Evolutionary conservation across 2,329 filamentous ascomycete species (phyloP).

Genomic region (Diplocarpon mali): DNA sequence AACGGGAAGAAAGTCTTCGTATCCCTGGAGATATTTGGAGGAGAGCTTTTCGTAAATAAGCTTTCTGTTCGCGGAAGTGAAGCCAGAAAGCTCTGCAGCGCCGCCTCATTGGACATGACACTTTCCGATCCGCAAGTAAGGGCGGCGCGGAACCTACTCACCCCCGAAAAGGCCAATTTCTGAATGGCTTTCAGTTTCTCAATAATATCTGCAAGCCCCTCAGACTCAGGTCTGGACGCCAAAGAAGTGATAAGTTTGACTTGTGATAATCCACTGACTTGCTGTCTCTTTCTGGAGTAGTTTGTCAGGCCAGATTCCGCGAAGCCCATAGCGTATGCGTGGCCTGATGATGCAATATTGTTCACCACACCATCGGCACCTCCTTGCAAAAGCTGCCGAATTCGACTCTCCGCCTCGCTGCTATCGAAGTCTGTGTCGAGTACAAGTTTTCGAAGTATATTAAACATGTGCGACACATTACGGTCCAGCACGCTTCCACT

Average conservation of each 20-base stretch:
- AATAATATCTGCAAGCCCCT: slow-evolving; percentile 65
- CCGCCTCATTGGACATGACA: slow-evolving; percentile 55
- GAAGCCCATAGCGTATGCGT: slow-evolving; percentile 73
- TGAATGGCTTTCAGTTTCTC: slow-evolving; percentile 80
- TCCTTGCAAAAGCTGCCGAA: slow-evolving; percentile 76
- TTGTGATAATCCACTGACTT: slow-evolving; percentile 83
- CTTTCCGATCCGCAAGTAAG: slow-evolving; percentile 77
- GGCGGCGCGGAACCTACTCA: slow-evolving; percentile 61
- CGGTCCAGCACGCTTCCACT: slow-evolving; percentile 80
- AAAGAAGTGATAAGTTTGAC: slow-evolving; percentile 74
- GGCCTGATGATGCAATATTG: slow-evolving; percentile 80
- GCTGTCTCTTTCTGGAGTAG: slow-evolving; percentile 63
- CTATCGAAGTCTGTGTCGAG: slow-evolving; percentile 85
- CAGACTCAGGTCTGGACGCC: slow-evolving; percentile 57
- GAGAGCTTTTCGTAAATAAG: slow-evolving; percentile 30
- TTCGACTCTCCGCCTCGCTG: slow-evolving; percentile 67
- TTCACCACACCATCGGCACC: slow-evolving; percentile 85
- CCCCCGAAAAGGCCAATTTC: slow-evolving; percentile 58
- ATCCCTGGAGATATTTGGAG: slow-evolving; percentile 32
- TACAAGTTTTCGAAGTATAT: slow-evolving; percentile 69
- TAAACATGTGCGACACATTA: slow-evolving; percentile 85
- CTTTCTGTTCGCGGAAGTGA: slow-evolving; percentile 38
- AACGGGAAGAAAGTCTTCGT: slow-evolving; percentile 82
- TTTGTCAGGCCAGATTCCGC: slow-evolving; percentile 71
- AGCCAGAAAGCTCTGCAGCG: slow-evolving; percentile 60